Conservation (phyloP, 257 asterid species). For the Thymus mandschuricus region DNA sequence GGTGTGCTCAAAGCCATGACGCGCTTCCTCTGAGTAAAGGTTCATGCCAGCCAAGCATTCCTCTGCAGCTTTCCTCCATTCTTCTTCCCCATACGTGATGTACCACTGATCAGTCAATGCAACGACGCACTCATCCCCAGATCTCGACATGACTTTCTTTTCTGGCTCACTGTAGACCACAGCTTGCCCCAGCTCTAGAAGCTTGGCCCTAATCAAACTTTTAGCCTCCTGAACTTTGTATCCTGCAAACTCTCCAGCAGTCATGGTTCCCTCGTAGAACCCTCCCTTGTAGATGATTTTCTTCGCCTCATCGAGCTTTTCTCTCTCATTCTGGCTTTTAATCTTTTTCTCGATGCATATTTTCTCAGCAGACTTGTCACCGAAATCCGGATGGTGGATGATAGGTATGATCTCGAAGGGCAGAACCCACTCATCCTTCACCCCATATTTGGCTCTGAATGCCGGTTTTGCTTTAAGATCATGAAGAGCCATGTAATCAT, state of each 20-base stretch:
- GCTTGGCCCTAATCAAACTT: slow-evolving; percentile 64
- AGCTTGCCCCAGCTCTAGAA: slow-evolving; percentile 69
- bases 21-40: slow-evolving; percentile 80
- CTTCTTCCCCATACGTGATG: slow-evolving; percentile 78
- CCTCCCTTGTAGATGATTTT: slow-evolving; percentile 89
- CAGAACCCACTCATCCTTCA: slow-evolving; percentile 92
- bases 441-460: slow-evolving; percentile 79
- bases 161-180: slow-evolving; percentile 92
- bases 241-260: slow-evolving; percentile 78
- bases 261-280: slow-evolving; percentile 89
- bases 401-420: slow-evolving; percentile 90
- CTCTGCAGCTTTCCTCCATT: slow-evolving; percentile 82
- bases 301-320: slow-evolving; percentile 95
- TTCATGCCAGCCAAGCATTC: slow-evolving; percentile 85
- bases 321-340: slow-evolving; percentile 91
- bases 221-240: slow-evolving; percentile 89
- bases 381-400: slow-evolving; percentile 88
- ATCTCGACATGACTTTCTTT: slow-evolving; percentile 92
- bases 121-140: slow-evolving; percentile 97
- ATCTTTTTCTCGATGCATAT: slow-evolving; percentile 86
- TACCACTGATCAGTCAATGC: slow-evolving; percentile 99
- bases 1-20: slow-evolving; percentile 90
- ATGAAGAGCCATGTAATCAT: slow-evolving; percentile 88
- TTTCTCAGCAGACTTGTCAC: slow-evolving; percentile 89
- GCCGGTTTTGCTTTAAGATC: slow-evolving; percentile 84